These are phyloP conservation scores for Akanthomyces uredinophilus DNA, from an alignment of 2,329 filamentous ascomycete genomes.

Conservation along the genomic window DNA sequence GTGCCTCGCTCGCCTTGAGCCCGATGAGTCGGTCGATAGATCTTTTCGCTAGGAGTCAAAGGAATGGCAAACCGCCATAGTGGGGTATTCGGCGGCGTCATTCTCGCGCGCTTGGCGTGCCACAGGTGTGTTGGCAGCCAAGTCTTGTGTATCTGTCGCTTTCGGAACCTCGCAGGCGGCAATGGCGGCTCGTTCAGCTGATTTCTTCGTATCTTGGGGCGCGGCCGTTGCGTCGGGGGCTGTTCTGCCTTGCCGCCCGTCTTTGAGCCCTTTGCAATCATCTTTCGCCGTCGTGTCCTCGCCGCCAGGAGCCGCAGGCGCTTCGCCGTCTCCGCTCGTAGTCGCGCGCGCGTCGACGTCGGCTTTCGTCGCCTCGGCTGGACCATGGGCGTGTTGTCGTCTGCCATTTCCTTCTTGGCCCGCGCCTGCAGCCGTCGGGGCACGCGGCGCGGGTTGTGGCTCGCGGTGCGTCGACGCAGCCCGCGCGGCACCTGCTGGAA, in stretches of 20 bases:
- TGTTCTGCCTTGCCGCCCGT: conserved; percentile 14
- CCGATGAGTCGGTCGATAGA: conserved; percentile 81
- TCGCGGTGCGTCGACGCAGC: conserved; percentile 81
- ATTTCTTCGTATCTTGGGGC: conserved; percentile 67
- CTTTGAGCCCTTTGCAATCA: conserved; percentile 21
- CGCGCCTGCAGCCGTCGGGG: conserved; percentile 69
- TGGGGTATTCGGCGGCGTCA: conserved; percentile 73
- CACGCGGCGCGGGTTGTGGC: conserved; percentile 89
- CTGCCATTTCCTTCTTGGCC: conserved; percentile 69
- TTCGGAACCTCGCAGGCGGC: conserved; percentile 66
- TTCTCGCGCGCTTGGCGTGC: conserved; percentile 85
- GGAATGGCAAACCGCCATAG: conserved; percentile 90
- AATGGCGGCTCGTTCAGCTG: conserved; percentile 55
- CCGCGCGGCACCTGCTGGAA: conserved; percentile 88
- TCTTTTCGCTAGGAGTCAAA: conserved; percentile 80
- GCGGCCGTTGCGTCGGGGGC: conserved; percentile 28
- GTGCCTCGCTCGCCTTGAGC: conserved; percentile 70
- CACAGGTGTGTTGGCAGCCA: conserved; percentile 94
- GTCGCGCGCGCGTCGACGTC: conserved; percentile 49
- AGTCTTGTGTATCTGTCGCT: conserved; percentile 80
- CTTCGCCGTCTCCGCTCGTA: conserved; percentile 72
- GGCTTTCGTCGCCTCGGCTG: conserved; percentile 59
- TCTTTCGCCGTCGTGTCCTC: conserved; percentile 37
- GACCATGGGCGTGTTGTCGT: conserved; percentile 86
- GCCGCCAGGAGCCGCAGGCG: conserved; percentile 60